Evolutionary conservation across 192 early-diverging fungal genomes (phyloP).

Genomic region (Coemansia sp.): DNA sequence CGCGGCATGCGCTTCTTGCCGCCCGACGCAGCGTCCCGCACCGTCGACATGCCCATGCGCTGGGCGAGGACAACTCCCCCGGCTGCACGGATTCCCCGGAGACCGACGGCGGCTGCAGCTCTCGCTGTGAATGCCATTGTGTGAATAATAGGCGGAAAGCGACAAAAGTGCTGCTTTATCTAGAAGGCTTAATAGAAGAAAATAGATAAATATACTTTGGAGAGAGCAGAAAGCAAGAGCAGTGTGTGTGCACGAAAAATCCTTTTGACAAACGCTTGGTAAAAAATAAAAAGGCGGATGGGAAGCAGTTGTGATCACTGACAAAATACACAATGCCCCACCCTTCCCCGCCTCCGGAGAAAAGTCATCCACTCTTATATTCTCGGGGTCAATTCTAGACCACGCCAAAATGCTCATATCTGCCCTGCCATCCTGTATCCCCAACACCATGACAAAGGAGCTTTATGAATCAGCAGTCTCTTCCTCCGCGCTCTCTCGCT

Average conservation of each 20-base stretch:
- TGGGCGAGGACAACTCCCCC: conserved; percentile 13
- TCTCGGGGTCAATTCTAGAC: background rate
- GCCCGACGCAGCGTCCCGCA: conserved; percentile 10
- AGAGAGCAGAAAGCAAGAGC: too few species aligned
- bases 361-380: background rate
- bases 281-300: background rate
- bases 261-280: background rate
- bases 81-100: conserved; percentile 26
- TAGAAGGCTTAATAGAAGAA: background rate
- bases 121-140: conserved; percentile 6
- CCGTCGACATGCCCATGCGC: conserved; percentile 46
- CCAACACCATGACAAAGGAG: background rate
- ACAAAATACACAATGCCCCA: too few species aligned
- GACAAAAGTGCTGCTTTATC: conserved; percentile 16
- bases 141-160: background rate
- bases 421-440: too few species aligned
- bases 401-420: background rate
- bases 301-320: background rate
- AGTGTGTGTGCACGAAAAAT: too few species aligned
- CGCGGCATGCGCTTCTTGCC: conserved; percentile 29
- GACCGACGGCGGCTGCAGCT: background rate
- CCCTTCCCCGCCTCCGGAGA: background rate
- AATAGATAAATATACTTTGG: background rate
- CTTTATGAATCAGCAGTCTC: background rate
- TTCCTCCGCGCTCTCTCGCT: background rate